Conservation (phyloP, 202 grass and related monocot genomes). For the Panicum virgatum region DNA sequence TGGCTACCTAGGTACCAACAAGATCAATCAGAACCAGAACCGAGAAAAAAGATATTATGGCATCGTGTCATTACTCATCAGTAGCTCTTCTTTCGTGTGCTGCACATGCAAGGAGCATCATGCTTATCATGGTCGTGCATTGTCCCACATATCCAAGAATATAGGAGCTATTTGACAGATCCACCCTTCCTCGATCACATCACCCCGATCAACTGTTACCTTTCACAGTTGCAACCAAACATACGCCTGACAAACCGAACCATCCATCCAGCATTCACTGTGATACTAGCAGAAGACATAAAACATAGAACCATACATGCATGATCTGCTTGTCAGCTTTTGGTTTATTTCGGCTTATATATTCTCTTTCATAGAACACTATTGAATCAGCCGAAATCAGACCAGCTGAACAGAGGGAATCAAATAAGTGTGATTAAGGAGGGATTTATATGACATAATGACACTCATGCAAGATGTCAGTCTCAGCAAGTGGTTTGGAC, state of each 20-base stretch:
- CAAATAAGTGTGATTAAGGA: neutral
- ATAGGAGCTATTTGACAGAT: conserved; percentile 37
- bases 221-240: conserved; percentile 38
- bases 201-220: conserved; percentile 2
- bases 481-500: neutral
- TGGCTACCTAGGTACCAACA: neutral
- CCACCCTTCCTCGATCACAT: conserved; percentile 47
- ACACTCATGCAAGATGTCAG: neutral
- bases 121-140: conserved; percentile 29
- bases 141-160: conserved; percentile 48
- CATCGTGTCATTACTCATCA: neutral
- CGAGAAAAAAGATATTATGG: neutral
- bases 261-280: conserved; percentile 3
- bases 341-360: no score
- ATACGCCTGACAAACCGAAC: conserved; percentile 6
- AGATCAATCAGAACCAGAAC: neutral
- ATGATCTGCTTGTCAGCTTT: no score
- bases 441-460: conserved; percentile 8
- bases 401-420: neutral
- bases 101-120: conserved; percentile 39
- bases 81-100: conserved; percentile 9
- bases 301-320: conserved; percentile 17
- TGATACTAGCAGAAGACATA: neutral
- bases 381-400: no score
- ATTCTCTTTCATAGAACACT: no score